Conservation (phyloP, 75 land plant species). For the Picea glauca region DNA sequence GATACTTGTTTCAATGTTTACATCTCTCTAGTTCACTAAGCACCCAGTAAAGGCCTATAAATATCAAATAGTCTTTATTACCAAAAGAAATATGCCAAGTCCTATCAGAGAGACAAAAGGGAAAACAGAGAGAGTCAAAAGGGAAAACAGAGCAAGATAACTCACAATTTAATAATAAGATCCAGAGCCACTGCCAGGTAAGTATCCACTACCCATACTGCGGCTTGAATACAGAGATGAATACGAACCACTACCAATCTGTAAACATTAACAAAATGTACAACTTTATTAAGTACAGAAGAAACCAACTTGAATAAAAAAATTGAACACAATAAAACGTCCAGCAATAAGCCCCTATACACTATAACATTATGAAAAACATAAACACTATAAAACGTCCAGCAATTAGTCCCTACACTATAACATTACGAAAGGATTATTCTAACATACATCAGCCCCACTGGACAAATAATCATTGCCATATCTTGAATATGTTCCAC, state of each 20-base stretch:
- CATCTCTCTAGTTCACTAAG: too few species aligned
- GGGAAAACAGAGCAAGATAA: neutral
- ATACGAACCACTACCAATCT: conserved; percentile 72
- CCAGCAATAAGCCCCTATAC: too few species aligned
- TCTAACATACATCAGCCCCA: conserved; percentile 43
- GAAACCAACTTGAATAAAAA: too few species aligned
- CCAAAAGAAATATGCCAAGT: neutral
- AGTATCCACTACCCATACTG: conserved; percentile 47
- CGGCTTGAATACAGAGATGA: conserved; percentile 61
- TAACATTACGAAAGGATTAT: neutral
- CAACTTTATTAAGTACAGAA: neutral
- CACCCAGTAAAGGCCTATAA: too few species aligned
- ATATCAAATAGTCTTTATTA: too few species aligned
- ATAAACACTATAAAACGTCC: neutral
- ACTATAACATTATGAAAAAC: neutral
- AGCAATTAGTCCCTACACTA: neutral
- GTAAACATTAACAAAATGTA: neutral
- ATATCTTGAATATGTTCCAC: conserved; percentile 10
- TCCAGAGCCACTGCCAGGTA: conserved; percentile 52
- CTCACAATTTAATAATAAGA: conserved; percentile 49
- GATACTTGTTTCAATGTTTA: too few species aligned
- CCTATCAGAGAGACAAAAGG: too few species aligned
- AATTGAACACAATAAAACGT: too few species aligned
- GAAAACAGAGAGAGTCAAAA: too few species aligned
- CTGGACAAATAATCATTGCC: conserved; percentile 48